Percentiles rank a stretch among this genome's conserved stretches.
These are phyloP conservation scores for Pisolithus microcarpus DNA, from an alignment of 768 basidiomycete species.

Conservation along the genomic window DNA sequence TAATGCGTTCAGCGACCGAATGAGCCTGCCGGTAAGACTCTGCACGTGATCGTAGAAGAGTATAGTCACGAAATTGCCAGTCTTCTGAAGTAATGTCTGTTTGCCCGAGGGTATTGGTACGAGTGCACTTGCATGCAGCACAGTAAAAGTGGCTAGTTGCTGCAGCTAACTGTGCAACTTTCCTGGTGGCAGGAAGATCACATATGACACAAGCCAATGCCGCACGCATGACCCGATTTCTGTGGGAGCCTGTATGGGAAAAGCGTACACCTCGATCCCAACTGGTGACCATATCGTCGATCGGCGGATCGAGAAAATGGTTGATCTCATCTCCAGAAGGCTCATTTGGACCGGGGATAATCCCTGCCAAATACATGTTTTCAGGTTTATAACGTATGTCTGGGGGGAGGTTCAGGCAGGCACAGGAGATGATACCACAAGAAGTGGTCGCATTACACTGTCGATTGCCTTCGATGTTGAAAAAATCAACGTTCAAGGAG, in stretches of 20 bases:
- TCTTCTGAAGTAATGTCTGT: background rate
- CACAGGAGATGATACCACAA: conserved; percentile 26
- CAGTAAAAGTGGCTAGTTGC: conserved; percentile 23
- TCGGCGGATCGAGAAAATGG: conserved; percentile 21
- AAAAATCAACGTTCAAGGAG: conserved; percentile 27
- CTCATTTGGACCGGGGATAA: conserved; percentile 27
- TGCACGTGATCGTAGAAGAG: no score
- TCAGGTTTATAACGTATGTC: conserved; percentile 26
- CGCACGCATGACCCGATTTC: conserved; percentile 2
- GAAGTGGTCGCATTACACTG: conserved; percentile 22
- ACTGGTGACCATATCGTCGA: conserved; percentile 19
- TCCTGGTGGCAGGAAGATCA: conserved; percentile 27
- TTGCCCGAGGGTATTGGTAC: background rate
- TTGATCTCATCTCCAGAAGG: conserved; percentile 24
- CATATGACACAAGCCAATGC: conserved; percentile 15
- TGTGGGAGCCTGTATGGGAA: conserved; percentile 9
- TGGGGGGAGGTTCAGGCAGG: conserved; percentile 28
- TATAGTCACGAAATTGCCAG: background rate
- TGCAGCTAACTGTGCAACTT: conserved; percentile 21
- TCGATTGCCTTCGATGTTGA: conserved; percentile 26
- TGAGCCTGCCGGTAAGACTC: no score
- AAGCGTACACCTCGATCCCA: background rate
- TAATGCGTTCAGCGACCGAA: no score
- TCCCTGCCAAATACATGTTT: conserved; percentile 26
- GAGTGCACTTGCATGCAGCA: conserved; percentile 20